Evolutionary conservation across 257 asterid genomes (phyloP).

Genomic region (Osmanthus fragrans): DNA sequence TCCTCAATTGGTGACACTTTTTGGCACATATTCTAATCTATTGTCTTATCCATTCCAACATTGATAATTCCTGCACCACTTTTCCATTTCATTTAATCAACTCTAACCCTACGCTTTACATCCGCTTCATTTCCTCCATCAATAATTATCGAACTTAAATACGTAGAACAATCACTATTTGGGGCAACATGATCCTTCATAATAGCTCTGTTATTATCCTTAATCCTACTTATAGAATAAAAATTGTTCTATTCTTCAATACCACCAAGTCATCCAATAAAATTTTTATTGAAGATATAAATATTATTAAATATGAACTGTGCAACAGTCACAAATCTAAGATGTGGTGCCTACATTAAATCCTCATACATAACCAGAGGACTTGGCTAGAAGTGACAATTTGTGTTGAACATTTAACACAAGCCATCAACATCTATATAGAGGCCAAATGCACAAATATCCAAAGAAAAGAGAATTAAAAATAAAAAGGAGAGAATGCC

Average conservation of each 20-base stretch:
- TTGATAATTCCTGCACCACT: not conserved
- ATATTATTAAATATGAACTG: not conserved
- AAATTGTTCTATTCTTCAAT: not conserved
- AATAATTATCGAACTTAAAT: too few relatives aligned
- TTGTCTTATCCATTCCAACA: not conserved
- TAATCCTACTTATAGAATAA: not conserved
- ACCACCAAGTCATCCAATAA: not conserved
- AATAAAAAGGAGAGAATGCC: not conserved
- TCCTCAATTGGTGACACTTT: not conserved
- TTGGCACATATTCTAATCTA: not conserved
- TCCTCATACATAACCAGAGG: not conserved
- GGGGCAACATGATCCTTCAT: not conserved
- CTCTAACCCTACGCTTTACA: not conserved
- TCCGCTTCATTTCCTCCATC: not conserved
- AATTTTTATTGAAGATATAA: too few relatives aligned
- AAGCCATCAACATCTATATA: not conserved
- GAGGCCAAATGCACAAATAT: not conserved
- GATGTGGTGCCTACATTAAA: not conserved
- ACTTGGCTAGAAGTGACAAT: not conserved
- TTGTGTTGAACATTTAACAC: not conserved
- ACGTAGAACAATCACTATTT: not conserved
- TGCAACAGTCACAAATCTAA: not conserved
- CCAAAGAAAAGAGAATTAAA: not conserved
- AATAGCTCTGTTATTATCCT: not conserved
- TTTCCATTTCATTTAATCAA: not conserved